Evolutionary conservation across 2,329 filamentous ascomycete genomes (phyloP), one percentile per base, ranked within the genome.

Genomic region (Ophiostoma australiae): DNA sequence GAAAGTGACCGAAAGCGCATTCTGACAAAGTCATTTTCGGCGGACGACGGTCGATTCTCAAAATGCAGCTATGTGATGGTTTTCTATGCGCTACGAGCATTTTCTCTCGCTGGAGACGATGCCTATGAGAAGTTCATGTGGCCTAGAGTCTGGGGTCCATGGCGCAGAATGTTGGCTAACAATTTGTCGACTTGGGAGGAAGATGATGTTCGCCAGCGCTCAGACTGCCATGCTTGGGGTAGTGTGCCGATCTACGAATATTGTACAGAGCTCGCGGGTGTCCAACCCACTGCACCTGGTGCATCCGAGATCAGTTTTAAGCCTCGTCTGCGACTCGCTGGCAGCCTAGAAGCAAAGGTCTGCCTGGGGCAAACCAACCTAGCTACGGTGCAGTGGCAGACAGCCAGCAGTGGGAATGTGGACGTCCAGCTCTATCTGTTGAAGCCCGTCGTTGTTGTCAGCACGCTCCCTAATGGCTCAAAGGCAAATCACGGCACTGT

Each of bases 181-280:
- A 79, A 80, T 69, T 70, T 82, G 11, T 77, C 80, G 0, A 82
- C 80, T 3, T 82, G 80, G 80, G 78, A 79, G 63, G 81, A 82
- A 70, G 80, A 82, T 68, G 78, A 80, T 70, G 80, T 82, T 5
- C 74, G 78, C 2, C 80, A 81, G 72, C 77, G 81, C 4, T 82
- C 80, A 1, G 81, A 82, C 73, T 82, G 81, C 68, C 81, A 82
- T 75, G 80, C 81, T 1, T 82, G 80, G 81, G 79, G 80, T 1
- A 80, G 79, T 70, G 79, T 81, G 20, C 80, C 80, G 0, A 75
- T 82, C 4, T 82, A 82, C 69, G 81, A 82, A 71, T 82, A 77
- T 55, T 79, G 77, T 41, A 78, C 78, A 10, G 81, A 82, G 73
- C 11, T 82, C 69, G 72, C 75, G 39, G 75, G 75, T 65, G 71